Evolutionary conservation across 1,284 basidiomycete species (phyloP), one percentile per base, ranked within the genome.

Genomic region (Apiotrichum porosum): DNA sequence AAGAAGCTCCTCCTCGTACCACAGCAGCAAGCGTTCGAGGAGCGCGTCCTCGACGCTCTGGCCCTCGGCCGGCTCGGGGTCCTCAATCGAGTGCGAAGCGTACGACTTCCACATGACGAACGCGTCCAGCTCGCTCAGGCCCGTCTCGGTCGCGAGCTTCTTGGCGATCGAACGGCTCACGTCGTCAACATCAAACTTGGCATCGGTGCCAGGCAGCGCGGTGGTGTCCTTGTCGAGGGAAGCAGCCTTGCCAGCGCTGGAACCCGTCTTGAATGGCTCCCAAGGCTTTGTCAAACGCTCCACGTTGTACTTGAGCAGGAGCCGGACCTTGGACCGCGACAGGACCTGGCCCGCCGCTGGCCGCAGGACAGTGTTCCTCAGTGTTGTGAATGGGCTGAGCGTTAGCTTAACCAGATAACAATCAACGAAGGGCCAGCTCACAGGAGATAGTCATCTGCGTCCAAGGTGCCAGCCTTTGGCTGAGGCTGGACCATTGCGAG

Each of bases 1-100:
- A 8, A 65, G 32, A 8, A 55, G 44, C 52, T 70, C 63, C 44
- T 61, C 59, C 26, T 59, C 52, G 42, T 65, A 67, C 65, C 65
- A 70, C 19, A 57, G 36, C 9, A 62, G 23, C 2, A 67, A 19
- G 26, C 58, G 48, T 17, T 66, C 66, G 40, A 65, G 22, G 37
- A 58, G 37, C 15, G 47, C 52, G n/a, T 55, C 61, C 39, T 63
- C 58, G 18, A 52, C 52, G 13, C 35, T 49, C 49, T 53, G 47
- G 5, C 54, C 51, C 17, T 21, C 17, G 6, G 37, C 8, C 12
- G 43, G 48, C 17, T 18, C n/a, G 21, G 44, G 42, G 17, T 61
- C 61, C 36, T 63, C 62, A 6, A 63, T 33, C 24, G 60, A 62
- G 48, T 62, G 63, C n/a, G 40, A 32, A 3, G 54, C 47, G 39